A percentile compares a stretch with the other conserved stretches of the same genome.
These are phyloP conservation scores for Camelina laxa DNA, from an alignment of 345 rosid genomes.

Conservation along the genomic window DNA sequence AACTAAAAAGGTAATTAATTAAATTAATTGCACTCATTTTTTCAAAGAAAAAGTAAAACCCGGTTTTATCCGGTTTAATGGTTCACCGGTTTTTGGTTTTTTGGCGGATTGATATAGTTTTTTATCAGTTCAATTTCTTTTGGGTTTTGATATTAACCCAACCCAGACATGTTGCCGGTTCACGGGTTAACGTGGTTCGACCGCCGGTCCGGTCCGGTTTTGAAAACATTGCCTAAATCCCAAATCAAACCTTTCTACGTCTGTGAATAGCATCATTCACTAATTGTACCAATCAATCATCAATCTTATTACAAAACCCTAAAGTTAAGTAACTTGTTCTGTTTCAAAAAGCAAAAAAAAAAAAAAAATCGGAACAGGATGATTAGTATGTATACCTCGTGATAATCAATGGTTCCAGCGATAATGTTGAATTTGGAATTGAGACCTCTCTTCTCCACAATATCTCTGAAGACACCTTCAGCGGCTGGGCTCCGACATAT, in stretches of 20 bases:
- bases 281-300: conserved; percentile 16
- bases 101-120: no score
- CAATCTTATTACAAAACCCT: background rate
- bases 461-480: conserved; percentile 84
- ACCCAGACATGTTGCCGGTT: no score
- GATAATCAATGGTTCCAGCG: conserved; percentile 87
- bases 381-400: conserved; percentile 65
- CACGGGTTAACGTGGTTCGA: no score
- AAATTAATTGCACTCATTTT: no score
- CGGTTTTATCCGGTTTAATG: no score
- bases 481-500: conserved; percentile 98
- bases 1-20: no score
- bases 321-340: background rate
- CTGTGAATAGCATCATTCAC: background rate
- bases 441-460: conserved; percentile 73
- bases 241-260: background rate
- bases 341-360: background rate
- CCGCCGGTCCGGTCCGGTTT: no score
- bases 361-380: background rate
- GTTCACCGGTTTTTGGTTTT: no score
- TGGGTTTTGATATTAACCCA: no score
- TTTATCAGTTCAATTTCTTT: no score
- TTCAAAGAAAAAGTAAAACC: no score
- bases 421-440: conserved; percentile 77
- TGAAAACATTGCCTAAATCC: no score